A percentile compares a stretch with the other conserved stretches of the same genome.
These are phyloP conservation scores for Tolypocladium cylindrosporum DNA, from an alignment of 2,329 filamentous ascomycete species.

Conservation along the genomic window DNA sequence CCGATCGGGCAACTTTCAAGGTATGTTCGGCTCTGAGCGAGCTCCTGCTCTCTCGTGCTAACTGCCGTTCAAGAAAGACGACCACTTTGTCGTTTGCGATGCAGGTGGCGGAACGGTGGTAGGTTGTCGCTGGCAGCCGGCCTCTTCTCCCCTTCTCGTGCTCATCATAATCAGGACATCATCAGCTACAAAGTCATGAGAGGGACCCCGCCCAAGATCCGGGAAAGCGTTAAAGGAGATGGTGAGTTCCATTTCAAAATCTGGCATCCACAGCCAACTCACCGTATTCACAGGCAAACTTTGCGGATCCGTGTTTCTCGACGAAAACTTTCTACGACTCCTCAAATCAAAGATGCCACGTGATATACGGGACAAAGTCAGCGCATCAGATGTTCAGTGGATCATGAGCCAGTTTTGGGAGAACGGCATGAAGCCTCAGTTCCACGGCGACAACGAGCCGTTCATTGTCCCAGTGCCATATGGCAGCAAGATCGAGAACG, in stretches of 20 bases:
- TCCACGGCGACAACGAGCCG: slow-evolving; percentile 5
- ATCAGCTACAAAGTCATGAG: slow-evolving; percentile 25
- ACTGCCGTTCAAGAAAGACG: slow-evolving; percentile 6
- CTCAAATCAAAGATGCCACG: slow-evolving; percentile 13
- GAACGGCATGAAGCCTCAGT: slow-evolving; percentile 16
- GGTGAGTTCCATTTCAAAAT: slow-evolving; percentile 12
- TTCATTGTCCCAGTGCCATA: slow-evolving; percentile 12
- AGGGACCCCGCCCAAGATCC: slow-evolving; percentile 14
- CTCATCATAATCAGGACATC: slow-evolving; percentile 21
- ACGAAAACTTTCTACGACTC: slow-evolving; percentile 22
- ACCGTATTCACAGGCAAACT: slow-evolving; percentile 17
- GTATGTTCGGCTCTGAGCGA: neutral
- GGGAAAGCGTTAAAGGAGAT: slow-evolving; percentile 26
- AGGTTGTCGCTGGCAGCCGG: neutral
- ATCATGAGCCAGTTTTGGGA: slow-evolving; percentile 19
- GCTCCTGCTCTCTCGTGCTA: neutral
- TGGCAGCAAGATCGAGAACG: neutral
- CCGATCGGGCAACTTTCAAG: slow-evolving; percentile 10
- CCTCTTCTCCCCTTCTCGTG: neutral
- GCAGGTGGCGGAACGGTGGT: slow-evolving; percentile 27
- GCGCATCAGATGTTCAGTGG: neutral
- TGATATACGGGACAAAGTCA: neutral
- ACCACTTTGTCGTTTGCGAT: slow-evolving; percentile 22
- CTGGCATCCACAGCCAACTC: neutral
- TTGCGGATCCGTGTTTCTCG: slow-evolving; percentile 29